These are phyloP conservation scores for Mortierella sp. DNA, from an alignment of 371 early-diverging fungal genomes.

Conservation along the genomic window DNA sequence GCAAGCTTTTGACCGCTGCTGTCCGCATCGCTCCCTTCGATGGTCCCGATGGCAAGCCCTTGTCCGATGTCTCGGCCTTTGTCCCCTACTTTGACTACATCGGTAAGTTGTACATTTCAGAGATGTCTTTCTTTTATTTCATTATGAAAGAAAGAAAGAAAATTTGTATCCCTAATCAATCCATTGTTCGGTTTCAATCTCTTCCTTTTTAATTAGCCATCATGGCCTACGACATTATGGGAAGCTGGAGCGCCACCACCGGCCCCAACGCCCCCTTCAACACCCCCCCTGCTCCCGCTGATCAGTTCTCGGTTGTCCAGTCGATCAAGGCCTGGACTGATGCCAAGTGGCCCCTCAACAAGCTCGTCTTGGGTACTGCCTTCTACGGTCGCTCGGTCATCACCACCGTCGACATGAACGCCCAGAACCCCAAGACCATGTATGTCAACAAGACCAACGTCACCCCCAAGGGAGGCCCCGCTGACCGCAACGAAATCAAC, in stretches of 20 bases:
- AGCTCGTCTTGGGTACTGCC: conserved; percentile 75
- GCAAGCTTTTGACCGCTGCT: conserved; percentile 70
- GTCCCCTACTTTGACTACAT: conserved; percentile 76
- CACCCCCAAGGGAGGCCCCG: conserved; percentile 65
- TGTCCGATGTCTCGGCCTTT: conserved; percentile 66
- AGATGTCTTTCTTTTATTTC: background rate
- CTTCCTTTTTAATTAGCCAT: too few species aligned
- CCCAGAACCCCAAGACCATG: conserved; percentile 42
- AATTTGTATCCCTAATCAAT: too few species aligned
- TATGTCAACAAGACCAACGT: conserved; percentile 57
- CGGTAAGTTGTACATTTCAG: conserved; percentile 27
- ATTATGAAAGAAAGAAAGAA: too few species aligned
- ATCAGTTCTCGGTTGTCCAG: conserved; percentile 63
- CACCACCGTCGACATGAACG: conserved; percentile 63
- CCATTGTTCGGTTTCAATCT: too few species aligned
- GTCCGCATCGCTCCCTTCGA: conserved; percentile 75
- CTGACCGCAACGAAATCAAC: conserved; percentile 59
- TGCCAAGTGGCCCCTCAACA: conserved; percentile 69
- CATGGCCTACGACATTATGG: conserved; percentile 65
- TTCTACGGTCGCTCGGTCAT: conserved; percentile 79
- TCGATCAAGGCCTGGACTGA: conserved; percentile 67
- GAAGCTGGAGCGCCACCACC: conserved; percentile 72
- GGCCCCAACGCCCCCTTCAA: conserved; percentile 78
- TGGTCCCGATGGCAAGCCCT: conserved; percentile 60
- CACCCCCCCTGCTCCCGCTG: conserved; percentile 56